Conservation (phyloP, 306 rosid species). For the Heteromeles arbutifolia region DNA sequence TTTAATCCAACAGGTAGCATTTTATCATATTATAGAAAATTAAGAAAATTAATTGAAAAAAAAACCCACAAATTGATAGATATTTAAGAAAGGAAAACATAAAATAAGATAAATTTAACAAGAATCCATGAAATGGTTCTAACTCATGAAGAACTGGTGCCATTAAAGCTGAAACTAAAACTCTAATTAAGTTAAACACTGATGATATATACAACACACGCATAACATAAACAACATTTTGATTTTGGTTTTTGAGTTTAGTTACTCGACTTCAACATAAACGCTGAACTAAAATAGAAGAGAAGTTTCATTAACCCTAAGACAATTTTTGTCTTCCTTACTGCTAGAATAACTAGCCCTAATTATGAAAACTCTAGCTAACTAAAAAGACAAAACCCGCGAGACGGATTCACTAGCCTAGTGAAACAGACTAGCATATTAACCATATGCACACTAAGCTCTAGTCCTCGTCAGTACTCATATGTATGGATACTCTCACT, state of each 20-base stretch:
- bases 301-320: neutral
- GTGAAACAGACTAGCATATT: neutral
- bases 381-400: neutral
- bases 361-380: slow-evolving; percentile 9
- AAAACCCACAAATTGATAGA: neutral
- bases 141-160: neutral
- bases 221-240: neutral
- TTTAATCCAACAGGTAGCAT: neutral
- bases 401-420: neutral
- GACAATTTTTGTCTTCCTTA: neutral
- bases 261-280: neutral
- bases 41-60: neutral
- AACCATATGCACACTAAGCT: slow-evolving; percentile 7
- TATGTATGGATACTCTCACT: slow-evolving; percentile 2
- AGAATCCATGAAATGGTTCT: neutral
- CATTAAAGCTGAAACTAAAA: neutral
- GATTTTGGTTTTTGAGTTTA: neutral
- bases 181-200: neutral
- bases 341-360: slow-evolving; percentile 6
- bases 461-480: neutral
- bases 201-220: neutral
- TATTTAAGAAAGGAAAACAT: neutral
- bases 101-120: neutral
- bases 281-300: slow-evolving; percentile 4
- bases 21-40: neutral